Percentiles rank a stretch among this genome's conserved stretches.
These are phyloP conservation scores for Leptomonas pyrrhocoris DNA, from an alignment of 208 protist genomes.

Conservation along the genomic window DNA sequence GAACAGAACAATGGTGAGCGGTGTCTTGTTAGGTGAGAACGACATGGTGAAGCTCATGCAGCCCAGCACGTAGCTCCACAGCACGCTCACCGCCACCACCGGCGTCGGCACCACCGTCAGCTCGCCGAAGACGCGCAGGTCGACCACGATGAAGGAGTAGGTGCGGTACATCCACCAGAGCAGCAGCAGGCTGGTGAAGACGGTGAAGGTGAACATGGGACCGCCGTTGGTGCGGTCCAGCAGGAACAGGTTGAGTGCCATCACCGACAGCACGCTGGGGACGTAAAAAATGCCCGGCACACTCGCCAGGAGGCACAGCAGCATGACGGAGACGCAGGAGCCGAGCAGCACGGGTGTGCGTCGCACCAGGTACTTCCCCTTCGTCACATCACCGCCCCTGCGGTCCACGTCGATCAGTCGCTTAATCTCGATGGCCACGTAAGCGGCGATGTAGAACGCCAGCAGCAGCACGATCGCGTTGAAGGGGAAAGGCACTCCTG, in stretches of 20 bases:
- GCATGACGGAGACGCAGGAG: conserved; percentile 43
- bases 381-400: conserved; percentile 37
- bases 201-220: conserved; percentile 76
- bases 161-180: conserved; percentile 90
- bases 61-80: conserved; percentile 84
- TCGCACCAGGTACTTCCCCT: conserved; percentile 15
- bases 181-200: conserved; percentile 79
- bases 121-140: conserved; percentile 84
- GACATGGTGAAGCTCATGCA: conserved; percentile 76
- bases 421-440: conserved; percentile 55
- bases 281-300: conserved; percentile 65
- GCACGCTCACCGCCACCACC: conserved; percentile 58
- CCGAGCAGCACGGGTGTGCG: conserved; percentile 39
- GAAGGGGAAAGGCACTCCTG: conserved; percentile 64
- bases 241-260: conserved; percentile 76
- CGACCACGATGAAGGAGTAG: conserved; percentile 86
- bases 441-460: conserved; percentile 60
- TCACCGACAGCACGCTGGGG: conserved; percentile 53
- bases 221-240: conserved; percentile 67
- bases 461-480: conserved; percentile 68
- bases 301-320: conserved; percentile 49
- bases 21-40: conserved; percentile 61
- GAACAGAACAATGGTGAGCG: conserved; percentile 59
- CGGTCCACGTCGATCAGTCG: conserved; percentile 61
- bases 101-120: conserved; percentile 63